phyloP scores from a whole-genome alignment of 2,329 filamentous ascomycete species.

The Zalaria sp. region DNA sequence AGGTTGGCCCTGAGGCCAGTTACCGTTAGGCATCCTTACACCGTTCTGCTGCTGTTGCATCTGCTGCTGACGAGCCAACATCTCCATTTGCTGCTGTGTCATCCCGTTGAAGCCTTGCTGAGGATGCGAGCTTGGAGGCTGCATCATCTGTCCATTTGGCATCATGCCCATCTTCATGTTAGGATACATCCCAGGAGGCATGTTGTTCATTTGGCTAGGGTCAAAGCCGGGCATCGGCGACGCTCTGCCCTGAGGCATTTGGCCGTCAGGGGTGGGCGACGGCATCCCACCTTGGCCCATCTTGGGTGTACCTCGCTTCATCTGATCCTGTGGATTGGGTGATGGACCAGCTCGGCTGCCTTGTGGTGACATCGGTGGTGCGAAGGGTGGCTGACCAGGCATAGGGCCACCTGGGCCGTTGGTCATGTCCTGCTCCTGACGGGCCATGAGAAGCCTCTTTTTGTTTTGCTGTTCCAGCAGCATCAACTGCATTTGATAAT shows the following conservation, averaged over 20 bases:
- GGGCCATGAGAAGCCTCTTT: constrained; percentile 71
- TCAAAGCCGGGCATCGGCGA: constrained; percentile 49
- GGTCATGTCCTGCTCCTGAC: constrained; percentile 60
- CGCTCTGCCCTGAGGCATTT: constrained; percentile 47
- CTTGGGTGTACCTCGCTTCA: constrained; percentile 65
- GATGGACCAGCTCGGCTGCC: constrained; percentile 56
- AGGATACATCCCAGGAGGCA: constrained; percentile 16
- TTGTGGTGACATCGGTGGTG: constrained; percentile 52
- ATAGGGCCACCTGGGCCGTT: constrained; percentile 30
- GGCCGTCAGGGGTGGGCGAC: constrained; percentile 56
- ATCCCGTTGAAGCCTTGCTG: constrained; percentile 36
- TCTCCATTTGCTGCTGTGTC: constrained; percentile 39
- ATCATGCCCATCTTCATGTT: constrained; percentile 44
- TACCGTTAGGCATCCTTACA: constrained; percentile 23
- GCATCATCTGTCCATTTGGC: constrained; percentile 38
- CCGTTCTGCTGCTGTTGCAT: constrained; percentile 13
- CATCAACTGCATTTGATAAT: constrained; percentile 86
- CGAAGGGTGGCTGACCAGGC: constrained; percentile 34
- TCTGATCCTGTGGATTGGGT: constrained; percentile 63
- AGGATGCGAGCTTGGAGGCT: constrained; percentile 49
- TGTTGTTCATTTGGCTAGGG: constrained; percentile 32
- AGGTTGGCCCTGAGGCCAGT: constrained; percentile 17
- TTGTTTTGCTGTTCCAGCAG: constrained; percentile 78
- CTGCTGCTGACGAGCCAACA: constrained; percentile 17
- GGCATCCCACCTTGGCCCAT: constrained; percentile 56